Evolutionary conservation across 305 asterid species (phyloP), one percentile per base, ranked within the genome.

Genomic region (Fraxinus ornus): DNA sequence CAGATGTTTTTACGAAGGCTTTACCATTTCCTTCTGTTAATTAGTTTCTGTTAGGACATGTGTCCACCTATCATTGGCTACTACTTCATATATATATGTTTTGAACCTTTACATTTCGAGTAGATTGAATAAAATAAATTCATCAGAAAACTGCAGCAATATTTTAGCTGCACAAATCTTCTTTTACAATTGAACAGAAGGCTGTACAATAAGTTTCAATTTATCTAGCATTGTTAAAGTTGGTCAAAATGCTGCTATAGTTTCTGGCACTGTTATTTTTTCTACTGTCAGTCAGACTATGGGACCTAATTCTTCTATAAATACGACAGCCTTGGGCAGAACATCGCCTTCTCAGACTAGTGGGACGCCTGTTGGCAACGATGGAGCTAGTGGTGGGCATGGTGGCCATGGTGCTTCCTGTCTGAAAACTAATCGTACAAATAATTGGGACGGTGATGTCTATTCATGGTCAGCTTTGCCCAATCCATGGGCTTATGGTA

Each of bases 391-490:
- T 78, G 99, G 99, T 77, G 99, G 99, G 84, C 99, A 95, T 88
- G 99, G 99, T 76, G 99, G 99, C 32, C 98, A 97, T 77, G 99
- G 99, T 64, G 98, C 99, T 78, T 94, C 99, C 80, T 95, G 99
- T 87, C 79, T 87, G 86, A 95, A 94, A 90, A 92, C 92, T 75
- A 92, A 90, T 78, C 80, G 77, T 35, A 92, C 94, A 28, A 89
- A 87, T 84, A 86, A 57, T 86, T 95, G 99, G 99, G 99, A 98
- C 73, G 99, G 99, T 86, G 99, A 95, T 83, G 99, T 90, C 85
- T 95, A 95, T 87, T 90, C 92, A 57, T 95, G 99, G 99, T 82
- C 92, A 72, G 90, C 92, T 66, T 88, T 95, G 89, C 87, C 97
- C 85, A 47, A 68, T 37, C 99, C 99, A 64, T 91, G 94, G 96